A percentile compares a stretch with the other conserved stretches of the same genome.
Evolutionary conservation across 2,329 filamentous ascomycete genomes (phyloP).

Genomic region (Phialemonium atrogriseum): DNA sequence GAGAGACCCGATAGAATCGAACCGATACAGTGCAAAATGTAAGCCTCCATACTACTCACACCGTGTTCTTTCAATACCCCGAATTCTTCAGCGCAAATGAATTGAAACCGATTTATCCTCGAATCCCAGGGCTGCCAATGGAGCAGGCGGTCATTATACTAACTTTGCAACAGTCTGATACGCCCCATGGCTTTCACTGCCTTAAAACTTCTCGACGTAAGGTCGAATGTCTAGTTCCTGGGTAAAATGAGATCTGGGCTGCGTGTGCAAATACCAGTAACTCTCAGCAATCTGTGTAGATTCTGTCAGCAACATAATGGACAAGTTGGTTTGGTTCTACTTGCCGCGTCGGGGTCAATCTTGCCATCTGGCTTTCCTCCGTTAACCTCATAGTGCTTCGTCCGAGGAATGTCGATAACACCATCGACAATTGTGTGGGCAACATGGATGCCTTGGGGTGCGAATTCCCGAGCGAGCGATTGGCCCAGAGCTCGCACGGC

Average conservation of each 20-base stretch:
- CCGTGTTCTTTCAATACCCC: too few relatives aligned
- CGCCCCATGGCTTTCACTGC: not conserved
- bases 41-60: too few relatives aligned
- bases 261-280: constrained; percentile 78
- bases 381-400: constrained; percentile 42
- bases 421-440: constrained; percentile 78
- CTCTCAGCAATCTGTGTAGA: constrained; percentile 65
- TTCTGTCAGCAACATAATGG: constrained; percentile 2
- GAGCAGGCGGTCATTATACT: constrained; percentile 1
- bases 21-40: too few relatives aligned
- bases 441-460: constrained; percentile 75
- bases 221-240: constrained; percentile 76
- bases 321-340: constrained; percentile 21
- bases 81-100: too few relatives aligned
- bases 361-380: constrained; percentile 47
- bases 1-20: too few relatives aligned
- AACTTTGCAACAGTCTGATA: not conserved
- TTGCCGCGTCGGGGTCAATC: constrained; percentile 65
- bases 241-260: constrained; percentile 70
- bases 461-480: constrained; percentile 74
- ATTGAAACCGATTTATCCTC: too few relatives aligned
- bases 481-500: constrained; percentile 67
- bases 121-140: too few relatives aligned
- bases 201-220: constrained; percentile 74
- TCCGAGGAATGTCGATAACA: constrained; percentile 71